phyloP scores from a whole-genome alignment of 768 basidiomycete genomes.

The Hydnum rufescens region DNA sequence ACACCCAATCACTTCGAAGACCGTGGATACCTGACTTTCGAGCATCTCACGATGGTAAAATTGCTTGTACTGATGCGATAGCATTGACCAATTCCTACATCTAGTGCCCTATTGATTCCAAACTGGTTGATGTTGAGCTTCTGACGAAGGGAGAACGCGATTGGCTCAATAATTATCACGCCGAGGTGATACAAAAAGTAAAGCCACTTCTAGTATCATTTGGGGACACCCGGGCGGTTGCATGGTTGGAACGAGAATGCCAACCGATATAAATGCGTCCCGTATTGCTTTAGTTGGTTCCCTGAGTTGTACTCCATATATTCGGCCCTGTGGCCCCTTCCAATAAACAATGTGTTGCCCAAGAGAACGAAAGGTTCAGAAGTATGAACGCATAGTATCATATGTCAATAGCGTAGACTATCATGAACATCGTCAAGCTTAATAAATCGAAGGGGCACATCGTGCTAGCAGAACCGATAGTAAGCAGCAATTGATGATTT shows the following conservation, averaged over 20 bases:
- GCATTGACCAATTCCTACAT: not conserved
- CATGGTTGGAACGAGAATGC: conserved; percentile 20
- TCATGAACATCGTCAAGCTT: no score
- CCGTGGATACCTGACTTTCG: conserved; percentile 69
- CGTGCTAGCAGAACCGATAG: no score
- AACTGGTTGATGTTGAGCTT: conserved; percentile 44
- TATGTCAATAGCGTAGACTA: no score
- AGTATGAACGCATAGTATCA: no score
- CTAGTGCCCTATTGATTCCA: conserved; percentile 73
- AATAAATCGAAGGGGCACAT: no score
- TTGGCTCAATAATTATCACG: conserved; percentile 79
- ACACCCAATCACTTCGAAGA: conserved; percentile 66
- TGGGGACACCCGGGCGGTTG: conserved; percentile 19
- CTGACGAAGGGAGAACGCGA: conserved; percentile 44
- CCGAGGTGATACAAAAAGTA: conserved; percentile 52
- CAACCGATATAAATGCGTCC: conserved; percentile 12
- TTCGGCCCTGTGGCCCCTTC: no score
- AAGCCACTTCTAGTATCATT: conserved; percentile 36
- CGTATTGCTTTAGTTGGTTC: no score
- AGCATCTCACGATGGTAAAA: conserved; percentile 70
- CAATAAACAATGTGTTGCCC: no score
- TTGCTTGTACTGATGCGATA: not conserved
- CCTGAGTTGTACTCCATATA: no score
- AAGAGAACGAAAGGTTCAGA: no score
- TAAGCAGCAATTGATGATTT: no score